Percentiles rank a stretch among this genome's conserved stretches.
Evolutionary conservation across 75 land plant species (phyloP).

Genomic region (Adiantum capillusveneris): DNA sequence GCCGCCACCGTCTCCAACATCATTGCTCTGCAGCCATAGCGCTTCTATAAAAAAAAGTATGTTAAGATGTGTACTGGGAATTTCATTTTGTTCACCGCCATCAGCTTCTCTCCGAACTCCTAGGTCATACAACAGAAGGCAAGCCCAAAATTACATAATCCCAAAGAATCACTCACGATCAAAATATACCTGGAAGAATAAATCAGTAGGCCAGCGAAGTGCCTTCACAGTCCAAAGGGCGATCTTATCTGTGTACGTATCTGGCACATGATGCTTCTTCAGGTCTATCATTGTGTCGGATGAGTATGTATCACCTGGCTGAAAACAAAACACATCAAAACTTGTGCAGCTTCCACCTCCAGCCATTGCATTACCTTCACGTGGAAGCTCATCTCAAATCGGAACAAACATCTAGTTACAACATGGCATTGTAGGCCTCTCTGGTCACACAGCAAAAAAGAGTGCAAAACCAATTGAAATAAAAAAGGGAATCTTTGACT

Average conservation of each 20-base stretch:
- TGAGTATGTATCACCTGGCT: conserved; percentile 85
- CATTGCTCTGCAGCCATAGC: conserved; percentile 83
- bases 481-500: no score
- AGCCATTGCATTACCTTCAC: no score
- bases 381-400: no score
- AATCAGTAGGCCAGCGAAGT: conserved; percentile 60
- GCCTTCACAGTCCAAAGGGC: conserved; percentile 78
- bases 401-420: no score
- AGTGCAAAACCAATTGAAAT: no score
- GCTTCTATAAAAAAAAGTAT: conserved; percentile 33
- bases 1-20: conserved; percentile 94
- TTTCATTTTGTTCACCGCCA: not conserved
- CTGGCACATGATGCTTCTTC: conserved; percentile 67
- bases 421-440: no score
- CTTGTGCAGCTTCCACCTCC: no score
- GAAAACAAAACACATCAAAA: no score
- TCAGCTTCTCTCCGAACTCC: not conserved
- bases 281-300: conserved; percentile 74
- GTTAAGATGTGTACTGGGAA: not conserved
- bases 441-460: no score
- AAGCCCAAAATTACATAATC: not conserved
- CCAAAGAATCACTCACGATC: no score
- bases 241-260: conserved; percentile 48
- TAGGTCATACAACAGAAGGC: not conserved
- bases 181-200: conserved; percentile 77